Evolutionary conservation across 495 filamentous ascomycete species (phyloP).

Genomic region (Neurospora discreta): DNA sequence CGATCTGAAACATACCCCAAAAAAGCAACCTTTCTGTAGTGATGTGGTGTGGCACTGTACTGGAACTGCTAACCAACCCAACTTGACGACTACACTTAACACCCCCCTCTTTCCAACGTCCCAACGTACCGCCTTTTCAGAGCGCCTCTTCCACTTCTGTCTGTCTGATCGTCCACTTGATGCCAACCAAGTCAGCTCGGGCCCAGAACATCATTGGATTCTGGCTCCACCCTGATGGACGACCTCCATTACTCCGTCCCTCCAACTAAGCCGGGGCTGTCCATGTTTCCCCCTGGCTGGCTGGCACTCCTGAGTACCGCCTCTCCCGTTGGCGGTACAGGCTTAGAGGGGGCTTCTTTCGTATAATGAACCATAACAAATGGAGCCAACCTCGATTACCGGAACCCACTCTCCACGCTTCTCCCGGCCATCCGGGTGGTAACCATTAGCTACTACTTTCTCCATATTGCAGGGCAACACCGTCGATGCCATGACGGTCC

Average conservation of each 20-base stretch:
- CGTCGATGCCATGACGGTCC: neutral
- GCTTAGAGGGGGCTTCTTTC: neutral
- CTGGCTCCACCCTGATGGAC: neutral
- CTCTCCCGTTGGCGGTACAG: neutral
- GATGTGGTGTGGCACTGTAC: neutral
- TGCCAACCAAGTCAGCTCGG: neutral
- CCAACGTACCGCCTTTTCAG: neutral
- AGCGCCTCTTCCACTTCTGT: neutral
- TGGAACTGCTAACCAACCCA: neutral
- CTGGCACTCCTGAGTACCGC: neutral
- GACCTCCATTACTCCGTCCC: neutral
- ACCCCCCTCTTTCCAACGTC: neutral
- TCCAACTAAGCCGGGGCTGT: neutral
- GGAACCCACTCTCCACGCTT: neutral
- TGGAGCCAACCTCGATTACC: neutral
- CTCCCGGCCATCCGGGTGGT: neutral
- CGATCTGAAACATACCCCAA: neutral
- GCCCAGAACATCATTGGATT: neutral
- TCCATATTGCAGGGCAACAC: neutral
- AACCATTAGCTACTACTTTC: neutral
- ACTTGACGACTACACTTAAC: neutral
- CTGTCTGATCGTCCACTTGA: neutral
- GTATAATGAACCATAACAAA: neutral
- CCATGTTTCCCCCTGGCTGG: neutral
- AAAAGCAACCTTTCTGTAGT: neutral